A percentile compares a stretch with the other conserved stretches of the same genome.
These are phyloP conservation scores for Rhynchospora tenuis DNA, from an alignment of 176 grass and related monocot species.

Conservation along the genomic window DNA sequence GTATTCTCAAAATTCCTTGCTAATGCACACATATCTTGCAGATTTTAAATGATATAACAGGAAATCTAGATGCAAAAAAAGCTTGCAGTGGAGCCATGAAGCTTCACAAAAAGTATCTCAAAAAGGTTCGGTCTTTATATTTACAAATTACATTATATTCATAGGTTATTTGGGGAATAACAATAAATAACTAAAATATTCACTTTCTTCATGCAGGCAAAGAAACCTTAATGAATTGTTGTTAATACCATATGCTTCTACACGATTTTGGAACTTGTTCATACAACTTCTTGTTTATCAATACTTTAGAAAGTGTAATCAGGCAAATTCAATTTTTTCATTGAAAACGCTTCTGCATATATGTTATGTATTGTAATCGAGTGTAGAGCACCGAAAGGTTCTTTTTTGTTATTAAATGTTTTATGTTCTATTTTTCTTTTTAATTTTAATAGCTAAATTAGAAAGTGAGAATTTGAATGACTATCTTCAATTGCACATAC, in stretches of 20 bases:
- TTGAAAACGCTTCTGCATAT: constrained; percentile 3
- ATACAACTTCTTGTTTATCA: background rate
- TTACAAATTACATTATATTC: background rate
- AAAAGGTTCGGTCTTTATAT: constrained; percentile 47
- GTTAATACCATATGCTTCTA: constrained; percentile 5
- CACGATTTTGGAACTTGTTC: constrained; percentile 2
- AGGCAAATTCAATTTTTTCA: background rate
- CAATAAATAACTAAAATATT: constrained; percentile 14
- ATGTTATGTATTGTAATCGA: constrained; percentile 7
- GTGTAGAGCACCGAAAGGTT: background rate
- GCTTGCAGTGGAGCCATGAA: constrained; percentile 87
- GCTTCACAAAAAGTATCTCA: constrained; percentile 97
- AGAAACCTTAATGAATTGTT: constrained; percentile 14
- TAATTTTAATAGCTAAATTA: background rate
- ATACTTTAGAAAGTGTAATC: background rate
- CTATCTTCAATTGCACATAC: background rate
- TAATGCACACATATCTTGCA: constrained; percentile 26
- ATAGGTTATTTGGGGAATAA: background rate
- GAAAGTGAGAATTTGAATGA: constrained; percentile 8
- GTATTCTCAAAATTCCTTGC: background rate
- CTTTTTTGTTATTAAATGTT: background rate
- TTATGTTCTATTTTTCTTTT: constrained; percentile 2
- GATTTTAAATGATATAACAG: constrained; percentile 96
- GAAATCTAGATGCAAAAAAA: constrained; percentile 95
- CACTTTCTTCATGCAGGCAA: constrained; percentile 18